phyloP scores from a whole-genome alignment of 2,329 filamentous ascomycete species.

The Cordyceps sp. region DNA sequence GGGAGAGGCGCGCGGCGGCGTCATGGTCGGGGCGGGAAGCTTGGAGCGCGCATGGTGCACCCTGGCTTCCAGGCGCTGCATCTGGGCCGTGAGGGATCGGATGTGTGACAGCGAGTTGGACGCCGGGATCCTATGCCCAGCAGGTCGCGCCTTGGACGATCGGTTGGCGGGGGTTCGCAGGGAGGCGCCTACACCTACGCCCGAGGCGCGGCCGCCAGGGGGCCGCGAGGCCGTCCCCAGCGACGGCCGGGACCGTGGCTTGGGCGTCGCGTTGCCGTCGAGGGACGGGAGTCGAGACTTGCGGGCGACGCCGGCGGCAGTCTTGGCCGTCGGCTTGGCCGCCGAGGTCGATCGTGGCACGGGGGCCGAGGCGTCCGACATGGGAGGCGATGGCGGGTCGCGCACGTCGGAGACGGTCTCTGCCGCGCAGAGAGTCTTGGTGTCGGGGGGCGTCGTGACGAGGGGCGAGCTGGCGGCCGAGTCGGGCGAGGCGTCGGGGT shows the following conservation, averaged over 20 bases:
- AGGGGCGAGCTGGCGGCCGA: conserved; percentile 88
- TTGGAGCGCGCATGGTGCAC: conserved; percentile 87
- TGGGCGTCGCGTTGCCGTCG: conserved; percentile 37
- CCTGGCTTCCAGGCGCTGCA: conserved; percentile 88
- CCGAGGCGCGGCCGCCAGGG: conserved; percentile 22
- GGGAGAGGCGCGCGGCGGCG: conserved; percentile 69
- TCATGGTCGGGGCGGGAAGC: conserved; percentile 64
- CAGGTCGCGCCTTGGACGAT: conserved; percentile 38
- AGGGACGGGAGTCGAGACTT: conserved; percentile 38
- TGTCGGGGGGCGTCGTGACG: conserved; percentile 66
- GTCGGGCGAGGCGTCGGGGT: conserved; percentile 56
- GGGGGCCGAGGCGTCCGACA: conserved; percentile 66
- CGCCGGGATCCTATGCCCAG: conserved; percentile 32
- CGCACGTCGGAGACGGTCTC: conserved; percentile 49
- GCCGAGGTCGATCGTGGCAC: conserved; percentile 34
- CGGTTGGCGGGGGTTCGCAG: conserved; percentile 28
- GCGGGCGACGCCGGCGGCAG: conserved; percentile 15
- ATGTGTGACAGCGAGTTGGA: conserved; percentile 78
- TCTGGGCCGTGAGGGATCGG: conserved; percentile 83
- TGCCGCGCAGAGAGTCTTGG: conserved; percentile 47
- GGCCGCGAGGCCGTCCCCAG: conserved; percentile 5
- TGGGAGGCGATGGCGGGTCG: conserved; percentile 83
- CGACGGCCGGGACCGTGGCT: conserved; percentile 34
- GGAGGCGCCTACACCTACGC: conserved; percentile 27
- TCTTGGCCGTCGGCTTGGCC: conserved; percentile 10